Base-by-base conservation (phyloP, 345 rosid genomes). In the Limnanthes douglasii region DNA sequence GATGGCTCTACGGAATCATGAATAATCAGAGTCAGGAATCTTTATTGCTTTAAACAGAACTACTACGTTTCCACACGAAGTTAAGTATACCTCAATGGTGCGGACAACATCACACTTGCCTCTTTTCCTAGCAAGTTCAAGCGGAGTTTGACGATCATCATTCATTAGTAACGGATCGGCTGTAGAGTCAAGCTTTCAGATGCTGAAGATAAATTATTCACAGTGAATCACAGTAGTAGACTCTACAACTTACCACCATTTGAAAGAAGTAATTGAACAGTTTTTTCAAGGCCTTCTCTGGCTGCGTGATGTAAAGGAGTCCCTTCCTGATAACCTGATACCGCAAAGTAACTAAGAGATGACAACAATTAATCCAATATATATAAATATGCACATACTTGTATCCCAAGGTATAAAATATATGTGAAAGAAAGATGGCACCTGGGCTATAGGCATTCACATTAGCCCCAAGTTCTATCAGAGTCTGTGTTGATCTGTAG, bases 221-320 rank as follows among this genome's bases (percentile, higher is more conserved):
- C n/a, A n/a, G n/a, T n/a, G n/a, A n/a, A n/a, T n/a, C n/a, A n/a
- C n/a, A n/a, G n/a, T n/a, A n/a, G n/a, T n/a, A n/a, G n/a, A n/a
- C n/a, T n/a, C n/a, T n/a, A 7, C 11, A 45, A 30, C 53, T 6
- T 44, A 84, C 98, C 98, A 73, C 94, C 94, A 15, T 56, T 60
- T 3, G 75, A 50, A 51, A 83, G 78, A 59, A 90, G 96, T 34
- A 90, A 45, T 51, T 80, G 72, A 11, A 90, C 94, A 38, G 70
- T 77, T 43, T 42, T 61, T 41, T 64, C 82, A 41, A 75, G 80
- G 34, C 99, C 99, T 55, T 80, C 63, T 63, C 85, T 92, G 2
- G 94, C 94, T 5, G 99, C 99, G 62, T 92, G 99, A 48, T 92
- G 96, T 53, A 85, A 65, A 11, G 99, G 96, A 46, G 93, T 92